These are phyloP conservation scores for Tetrastigma voinierianum DNA, from an alignment of 164 flowering plant species.

Conservation along the genomic window DNA sequence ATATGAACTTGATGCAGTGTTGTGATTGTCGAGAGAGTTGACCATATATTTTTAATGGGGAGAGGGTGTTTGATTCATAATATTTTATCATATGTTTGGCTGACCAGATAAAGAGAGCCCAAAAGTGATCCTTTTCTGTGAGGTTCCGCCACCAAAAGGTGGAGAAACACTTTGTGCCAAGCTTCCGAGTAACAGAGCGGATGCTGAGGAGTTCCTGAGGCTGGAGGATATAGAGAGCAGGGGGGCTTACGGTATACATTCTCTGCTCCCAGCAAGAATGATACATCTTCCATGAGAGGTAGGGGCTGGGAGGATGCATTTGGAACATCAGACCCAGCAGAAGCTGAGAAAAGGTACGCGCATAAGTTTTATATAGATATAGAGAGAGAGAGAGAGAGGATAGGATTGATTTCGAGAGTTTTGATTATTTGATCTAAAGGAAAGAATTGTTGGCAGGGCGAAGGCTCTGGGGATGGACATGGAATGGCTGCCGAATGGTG, in stretches of 20 bases:
- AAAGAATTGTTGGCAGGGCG: conserved; percentile 33
- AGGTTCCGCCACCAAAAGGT: conserved; percentile 59
- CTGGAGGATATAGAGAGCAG: conserved; percentile 50
- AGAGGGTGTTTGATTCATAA: too few relatives aligned
- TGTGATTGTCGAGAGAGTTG: too few relatives aligned
- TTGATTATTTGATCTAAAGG: too few relatives aligned
- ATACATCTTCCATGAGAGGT: conserved; percentile 59
- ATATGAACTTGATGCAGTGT: too few relatives aligned
- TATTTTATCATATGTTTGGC: not conserved
- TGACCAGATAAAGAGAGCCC: conserved; percentile 50
- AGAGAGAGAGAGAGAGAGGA: too few relatives aligned
- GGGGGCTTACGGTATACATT: conserved; percentile 52
- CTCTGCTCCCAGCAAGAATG: conserved; percentile 42
- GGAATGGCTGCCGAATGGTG: conserved; percentile 60
- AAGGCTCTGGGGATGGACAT: conserved; percentile 55
- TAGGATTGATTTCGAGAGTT: too few relatives aligned
- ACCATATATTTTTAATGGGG: too few relatives aligned
- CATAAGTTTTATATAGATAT: not conserved
- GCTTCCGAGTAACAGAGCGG: conserved; percentile 48
- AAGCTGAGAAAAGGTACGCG: conserved; percentile 49
- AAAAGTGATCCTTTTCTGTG: conserved; percentile 50
- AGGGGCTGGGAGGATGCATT: conserved; percentile 68
- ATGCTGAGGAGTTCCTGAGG: conserved; percentile 59
- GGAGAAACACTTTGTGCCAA: conserved; percentile 64
- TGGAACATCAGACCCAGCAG: conserved; percentile 45